Evolutionary conservation across 768 basidiomycete genomes (phyloP), one percentile per base, ranked within the genome.

Genomic region (Serpula lacrymans): DNA sequence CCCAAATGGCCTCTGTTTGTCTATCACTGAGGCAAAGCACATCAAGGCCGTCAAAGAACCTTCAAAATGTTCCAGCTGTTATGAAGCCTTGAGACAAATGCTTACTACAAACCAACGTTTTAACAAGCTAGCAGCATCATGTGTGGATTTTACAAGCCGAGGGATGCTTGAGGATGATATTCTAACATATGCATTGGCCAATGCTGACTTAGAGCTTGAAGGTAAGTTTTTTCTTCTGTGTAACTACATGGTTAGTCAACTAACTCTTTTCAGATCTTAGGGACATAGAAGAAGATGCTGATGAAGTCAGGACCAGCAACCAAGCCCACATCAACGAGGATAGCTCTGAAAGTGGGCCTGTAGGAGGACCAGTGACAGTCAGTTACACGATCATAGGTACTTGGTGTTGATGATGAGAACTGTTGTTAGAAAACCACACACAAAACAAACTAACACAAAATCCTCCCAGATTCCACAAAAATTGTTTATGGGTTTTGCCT

Each of bases 41-140:
- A n/a, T n/a, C n/a, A n/a, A n/a, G n/a, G 60, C 61, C 11, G 61
- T 65, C 6, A 64, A 64, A 38, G 27, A 59, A 27, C 63, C 63
- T 1, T 67, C 52, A 47, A 52, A 52, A 1, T 51, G 52, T 2
- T 65, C 62, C 1, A 63, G 48, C 36, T 36, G 37, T 1, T 53
- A 40, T 40, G 25, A 55, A 4, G 52, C 62, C 0, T 47, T 65
- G 1, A 27, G 30, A 1, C 58, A 63, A 39, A 64, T 64, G 58
- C 54, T 63, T 4, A 24, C 48, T 2, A 59, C 51, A 21, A 63
- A 58, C 24, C 43, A 54, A 22, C 47, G 48, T 1, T 39, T 58
- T 6, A 53, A 61, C 37, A 59, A 63, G 40, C 45, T 55, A 3
- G 49, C 47, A 7, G 53, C 48, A 2, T 31, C 48, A 3, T 49